Conservation (phyloP, 257 asterid genomes). For the Solanum gracilifrons region DNA sequence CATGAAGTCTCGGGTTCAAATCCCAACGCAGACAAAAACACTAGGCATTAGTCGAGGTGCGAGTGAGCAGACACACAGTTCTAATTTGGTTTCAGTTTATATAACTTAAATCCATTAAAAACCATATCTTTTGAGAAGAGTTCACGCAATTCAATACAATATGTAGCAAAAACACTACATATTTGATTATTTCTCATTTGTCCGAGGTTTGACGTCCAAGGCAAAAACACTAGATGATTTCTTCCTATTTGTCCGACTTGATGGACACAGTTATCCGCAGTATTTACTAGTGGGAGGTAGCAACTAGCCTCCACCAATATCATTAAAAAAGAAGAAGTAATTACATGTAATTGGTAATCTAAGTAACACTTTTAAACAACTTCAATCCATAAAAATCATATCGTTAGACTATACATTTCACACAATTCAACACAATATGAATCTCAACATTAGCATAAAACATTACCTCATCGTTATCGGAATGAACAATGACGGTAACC, state of each 20-base stretch:
- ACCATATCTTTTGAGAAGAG: background rate
- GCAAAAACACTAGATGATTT: background rate
- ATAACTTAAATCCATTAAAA: background rate
- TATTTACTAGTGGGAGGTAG: background rate
- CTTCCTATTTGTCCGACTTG: background rate
- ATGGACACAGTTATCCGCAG: background rate
- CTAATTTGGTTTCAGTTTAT: background rate
- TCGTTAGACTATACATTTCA: background rate
- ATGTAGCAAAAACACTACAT: background rate
- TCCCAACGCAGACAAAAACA: fast-evolving
- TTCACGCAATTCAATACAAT: background rate
- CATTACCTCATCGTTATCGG: constrained; percentile 57
- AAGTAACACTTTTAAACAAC: background rate
- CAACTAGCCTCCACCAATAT: background rate
- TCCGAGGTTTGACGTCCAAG: background rate
- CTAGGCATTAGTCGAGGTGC: background rate
- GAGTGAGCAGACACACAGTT: background rate
- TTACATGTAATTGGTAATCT: background rate
- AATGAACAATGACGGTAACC: constrained; percentile 42
- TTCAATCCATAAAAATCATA: background rate
- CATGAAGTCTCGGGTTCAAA: background rate
- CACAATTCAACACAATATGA: background rate
- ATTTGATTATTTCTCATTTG: background rate
- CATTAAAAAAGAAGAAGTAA: background rate
- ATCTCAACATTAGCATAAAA: background rate